Evolutionary conservation across 2,329 filamentous ascomycete genomes (phyloP).

Genomic region (Alternaria gansuensis): DNA sequence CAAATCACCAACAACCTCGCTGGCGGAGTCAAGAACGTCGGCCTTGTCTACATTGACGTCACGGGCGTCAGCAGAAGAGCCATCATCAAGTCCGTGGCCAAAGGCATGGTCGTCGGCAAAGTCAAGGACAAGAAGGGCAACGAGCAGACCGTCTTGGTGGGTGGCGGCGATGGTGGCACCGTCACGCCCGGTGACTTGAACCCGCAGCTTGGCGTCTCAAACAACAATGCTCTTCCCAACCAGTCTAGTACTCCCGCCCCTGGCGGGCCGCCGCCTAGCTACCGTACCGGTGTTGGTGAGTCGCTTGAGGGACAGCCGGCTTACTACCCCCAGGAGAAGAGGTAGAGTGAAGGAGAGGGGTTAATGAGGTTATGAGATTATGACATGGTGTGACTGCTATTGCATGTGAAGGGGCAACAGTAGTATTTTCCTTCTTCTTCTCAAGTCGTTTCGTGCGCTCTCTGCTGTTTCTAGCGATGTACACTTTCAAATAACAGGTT

Average conservation of each 20-base stretch:
- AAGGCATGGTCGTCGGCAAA: conserved; percentile 88
- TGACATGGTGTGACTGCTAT: conserved; percentile 15
- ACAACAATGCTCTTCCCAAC: conserved; percentile 41
- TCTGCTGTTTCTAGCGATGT: conserved; percentile 8
- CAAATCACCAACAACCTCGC: conserved; percentile 77
- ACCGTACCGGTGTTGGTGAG: conserved; percentile 49
- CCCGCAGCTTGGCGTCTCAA: conserved; percentile 38
- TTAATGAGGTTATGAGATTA: conserved; percentile 37
- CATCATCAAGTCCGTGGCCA: conserved; percentile 92
- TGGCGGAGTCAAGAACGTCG: conserved; percentile 93
- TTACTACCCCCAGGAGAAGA: conserved; percentile 49
- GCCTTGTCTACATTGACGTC: conserved; percentile 95
- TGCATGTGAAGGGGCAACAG: not conserved
- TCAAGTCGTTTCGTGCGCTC: not conserved
- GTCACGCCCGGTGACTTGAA: conserved; percentile 54
- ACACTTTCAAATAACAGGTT: not conserved
- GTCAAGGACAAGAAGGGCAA: conserved; percentile 79
- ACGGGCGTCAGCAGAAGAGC: conserved; percentile 89
- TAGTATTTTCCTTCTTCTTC: not conserved
- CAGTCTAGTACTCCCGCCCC: conserved; percentile 35
- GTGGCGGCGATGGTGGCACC: conserved; percentile 67
- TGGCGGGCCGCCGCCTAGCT: conserved; percentile 47
- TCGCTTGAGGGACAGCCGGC: conserved; percentile 48
- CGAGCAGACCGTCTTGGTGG: conserved; percentile 71
- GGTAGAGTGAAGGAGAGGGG: conserved; percentile 20